Evolutionary conservation across 768 basidiomycete species (phyloP).

Genomic region (Tricholoma matsutake): DNA sequence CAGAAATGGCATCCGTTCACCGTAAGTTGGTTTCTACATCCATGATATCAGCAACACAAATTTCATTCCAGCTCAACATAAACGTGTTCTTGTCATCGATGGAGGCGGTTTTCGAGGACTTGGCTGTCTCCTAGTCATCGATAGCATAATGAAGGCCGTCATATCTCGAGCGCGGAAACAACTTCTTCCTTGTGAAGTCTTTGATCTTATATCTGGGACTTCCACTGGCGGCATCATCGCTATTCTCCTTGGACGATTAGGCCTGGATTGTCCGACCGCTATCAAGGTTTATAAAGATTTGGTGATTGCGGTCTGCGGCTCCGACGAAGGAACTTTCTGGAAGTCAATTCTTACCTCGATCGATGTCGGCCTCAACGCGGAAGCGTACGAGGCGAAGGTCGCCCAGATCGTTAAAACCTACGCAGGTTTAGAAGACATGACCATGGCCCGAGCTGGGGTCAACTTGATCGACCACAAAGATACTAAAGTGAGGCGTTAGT

Average conservation of each 20-base stretch:
- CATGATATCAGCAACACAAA: neutral
- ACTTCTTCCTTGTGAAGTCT: conserved; percentile 25
- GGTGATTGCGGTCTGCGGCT: conserved; percentile 11
- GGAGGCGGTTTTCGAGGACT: conserved; percentile 17
- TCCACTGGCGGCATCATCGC: conserved; percentile 26
- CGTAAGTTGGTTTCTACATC: neutral
- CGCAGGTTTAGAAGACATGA: conserved; percentile 4
- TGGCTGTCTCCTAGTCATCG: conserved; percentile 20
- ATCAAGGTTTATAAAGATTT: conserved; percentile 22
- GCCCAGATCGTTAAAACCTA: conserved; percentile 2
- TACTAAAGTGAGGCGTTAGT: conserved; percentile 7
- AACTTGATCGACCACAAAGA: conserved; percentile 6
- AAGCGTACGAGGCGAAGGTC: conserved; percentile 2
- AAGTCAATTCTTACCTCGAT: conserved; percentile 7
- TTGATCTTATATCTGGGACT: conserved; percentile 29
- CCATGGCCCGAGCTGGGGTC: neutral
- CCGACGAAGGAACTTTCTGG: conserved; percentile 15
- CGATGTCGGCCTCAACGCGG: conserved; percentile 9
- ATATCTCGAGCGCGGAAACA: conserved; percentile 13
- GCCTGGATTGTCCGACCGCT: conserved; percentile 23
- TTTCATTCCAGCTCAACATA: neutral
- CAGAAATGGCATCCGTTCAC: neutral
- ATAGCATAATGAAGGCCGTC: conserved; percentile 20
- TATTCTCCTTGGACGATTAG: conserved; percentile 25
- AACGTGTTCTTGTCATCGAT: conserved; percentile 17